These are phyloP conservation scores for Coniochaeta sp. DNA, from an alignment of 2,329 filamentous ascomycete genomes.

Conservation along the genomic window DNA sequence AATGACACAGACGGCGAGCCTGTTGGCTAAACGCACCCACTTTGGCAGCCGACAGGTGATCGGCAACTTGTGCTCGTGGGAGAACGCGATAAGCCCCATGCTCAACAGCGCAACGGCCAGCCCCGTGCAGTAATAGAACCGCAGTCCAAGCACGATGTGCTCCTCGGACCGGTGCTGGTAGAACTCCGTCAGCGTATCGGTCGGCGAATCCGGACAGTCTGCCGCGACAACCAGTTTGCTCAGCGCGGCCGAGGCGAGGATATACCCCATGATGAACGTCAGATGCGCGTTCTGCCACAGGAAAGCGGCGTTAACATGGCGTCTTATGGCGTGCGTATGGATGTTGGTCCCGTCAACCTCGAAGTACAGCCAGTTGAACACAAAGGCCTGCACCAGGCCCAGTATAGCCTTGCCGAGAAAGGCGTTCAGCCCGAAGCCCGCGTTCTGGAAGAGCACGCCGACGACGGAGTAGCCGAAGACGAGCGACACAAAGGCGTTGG, in stretches of 20 bases:
- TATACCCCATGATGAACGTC: constrained; percentile 56
- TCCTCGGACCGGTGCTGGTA: constrained; percentile 41
- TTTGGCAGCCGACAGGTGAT: constrained; percentile 41
- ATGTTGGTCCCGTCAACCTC: constrained; percentile 52
- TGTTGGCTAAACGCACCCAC: constrained; percentile 40
- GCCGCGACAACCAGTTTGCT: constrained; percentile 51
- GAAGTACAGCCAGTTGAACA: constrained; percentile 58
- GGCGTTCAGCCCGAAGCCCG: constrained; percentile 44
- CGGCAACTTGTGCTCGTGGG: constrained; percentile 47
- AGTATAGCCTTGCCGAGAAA: constrained; percentile 57
- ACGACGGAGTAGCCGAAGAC: constrained; percentile 60
- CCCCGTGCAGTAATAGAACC: constrained; percentile 59
- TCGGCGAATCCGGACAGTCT: constrained; percentile 40
- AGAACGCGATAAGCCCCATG: constrained; percentile 46
- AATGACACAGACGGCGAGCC: constrained; percentile 39
- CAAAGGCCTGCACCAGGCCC: constrained; percentile 48
- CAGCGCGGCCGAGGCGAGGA: constrained; percentile 50
- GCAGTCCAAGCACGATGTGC: constrained; percentile 43
- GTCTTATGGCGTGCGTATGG: constrained; percentile 52
- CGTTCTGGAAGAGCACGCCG: constrained; percentile 51
- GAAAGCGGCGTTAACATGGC: constrained; percentile 36
- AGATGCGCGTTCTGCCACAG: constrained; percentile 50
- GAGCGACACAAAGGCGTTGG: constrained; percentile 55
- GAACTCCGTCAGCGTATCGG: constrained; percentile 39
- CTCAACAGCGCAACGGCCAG: constrained; percentile 45